These are phyloP conservation scores for Russula earlei DNA, from an alignment of 768 basidiomycete genomes.

Conservation along the genomic window DNA sequence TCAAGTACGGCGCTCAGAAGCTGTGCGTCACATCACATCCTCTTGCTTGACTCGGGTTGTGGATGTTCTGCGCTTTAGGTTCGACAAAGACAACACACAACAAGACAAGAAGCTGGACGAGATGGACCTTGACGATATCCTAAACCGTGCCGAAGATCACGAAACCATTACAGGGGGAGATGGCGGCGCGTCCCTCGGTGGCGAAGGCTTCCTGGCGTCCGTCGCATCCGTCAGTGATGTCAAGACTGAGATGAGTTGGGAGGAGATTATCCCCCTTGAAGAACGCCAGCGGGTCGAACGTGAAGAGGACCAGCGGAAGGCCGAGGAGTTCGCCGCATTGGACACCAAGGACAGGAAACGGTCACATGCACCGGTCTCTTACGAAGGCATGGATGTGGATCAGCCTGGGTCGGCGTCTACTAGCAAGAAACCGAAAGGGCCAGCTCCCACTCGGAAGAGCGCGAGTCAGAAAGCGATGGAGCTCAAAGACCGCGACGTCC, in stretches of 20 bases:
- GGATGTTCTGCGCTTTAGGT: constrained; percentile 40
- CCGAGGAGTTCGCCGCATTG: constrained; percentile 59
- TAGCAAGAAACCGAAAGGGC: constrained; percentile 65
- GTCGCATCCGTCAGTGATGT: constrained; percentile 96
- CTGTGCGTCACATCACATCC: constrained; percentile 51
- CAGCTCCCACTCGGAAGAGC: constrained; percentile 73
- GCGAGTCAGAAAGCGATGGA: constrained; percentile 94
- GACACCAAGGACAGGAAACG: constrained; percentile 68
- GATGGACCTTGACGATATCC: constrained; percentile 97
- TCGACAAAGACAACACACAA: constrained; percentile 91
- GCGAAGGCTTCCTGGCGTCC: constrained; percentile 90
- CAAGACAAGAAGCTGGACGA: constrained; percentile 96
- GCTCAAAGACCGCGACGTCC: constrained; percentile 93
- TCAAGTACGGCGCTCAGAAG: constrained; percentile 98
- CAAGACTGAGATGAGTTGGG: constrained; percentile 98
- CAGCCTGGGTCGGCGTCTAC: constrained; percentile 52
- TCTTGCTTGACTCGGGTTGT: constrained; percentile 9
- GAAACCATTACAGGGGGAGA: constrained; percentile 83
- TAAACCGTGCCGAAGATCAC: constrained; percentile 93
- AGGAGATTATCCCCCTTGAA: constrained; percentile 94
- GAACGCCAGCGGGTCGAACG: constrained; percentile 78
- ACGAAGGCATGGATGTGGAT: constrained; percentile 90
- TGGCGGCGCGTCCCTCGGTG: constrained; percentile 90
- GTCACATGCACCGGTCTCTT: constrained; percentile 77
- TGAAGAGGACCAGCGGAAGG: constrained; percentile 68